Base-by-base conservation (phyloP, 192 early-diverging fungal genomes). In the Mortierella hygrophila region DNA sequence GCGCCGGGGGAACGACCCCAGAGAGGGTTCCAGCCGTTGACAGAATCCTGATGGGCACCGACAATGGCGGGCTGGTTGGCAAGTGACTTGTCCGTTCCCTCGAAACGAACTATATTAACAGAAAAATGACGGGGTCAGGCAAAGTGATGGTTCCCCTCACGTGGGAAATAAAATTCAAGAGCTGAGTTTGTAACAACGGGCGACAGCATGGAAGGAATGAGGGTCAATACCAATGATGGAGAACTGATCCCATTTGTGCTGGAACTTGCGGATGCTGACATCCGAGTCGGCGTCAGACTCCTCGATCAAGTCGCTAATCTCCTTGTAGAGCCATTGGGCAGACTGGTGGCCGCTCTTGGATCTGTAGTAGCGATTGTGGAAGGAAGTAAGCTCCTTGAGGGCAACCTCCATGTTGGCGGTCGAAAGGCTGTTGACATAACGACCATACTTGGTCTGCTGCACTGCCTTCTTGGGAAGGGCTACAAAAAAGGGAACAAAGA, bases 311-410 rank as follows among this genome's bases (percentile, higher is more conserved):
- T 80, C 76, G 49, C 88, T 70, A 16, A 96, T 86, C 70, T 94
- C 90, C 21, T 87, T 76, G 78, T 91, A 89, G 72, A 97, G 91
- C 95, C 95, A 97, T 72, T 92, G 75, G 32, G 92, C 93, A 37
- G 95, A 95, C 74, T 93, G 76, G 44, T 85, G 89, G 5, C 95
- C 95, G 70, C 90, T 90, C 69, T 92, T 75, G 54, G 93, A 93
- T 77, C 95, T 95, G 91, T 96, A 99, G 90, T 98, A 98, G 10
- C 98, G 94, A 77, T 93, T 99, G 55, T 92, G 89, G 93, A 99
- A 98, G 32, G 86, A 89, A 4, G 97, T 97, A 77, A 99, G 96
- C 15, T 88, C 90, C 55, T 88, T 92, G 80, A 99, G 85, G 60
- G 93, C 93, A 26, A 90, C 78, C 55, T 93, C 89, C 91, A 98